Conservation (phyloP, 2,329 filamentous ascomycete genomes). For the Fusarium verticillioides region DNA sequence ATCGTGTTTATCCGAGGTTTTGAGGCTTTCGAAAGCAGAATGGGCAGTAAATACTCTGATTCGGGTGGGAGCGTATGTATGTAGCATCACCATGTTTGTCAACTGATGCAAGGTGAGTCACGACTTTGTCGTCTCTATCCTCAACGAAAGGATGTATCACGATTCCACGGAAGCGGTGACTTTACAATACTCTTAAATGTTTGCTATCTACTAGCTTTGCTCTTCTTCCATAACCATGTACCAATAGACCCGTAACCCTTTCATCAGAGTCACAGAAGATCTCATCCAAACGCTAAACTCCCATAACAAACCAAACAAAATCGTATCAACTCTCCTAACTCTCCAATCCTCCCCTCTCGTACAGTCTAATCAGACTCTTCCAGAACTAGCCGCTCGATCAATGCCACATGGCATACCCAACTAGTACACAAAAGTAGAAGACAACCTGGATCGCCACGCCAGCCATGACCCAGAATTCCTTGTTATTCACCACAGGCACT, state of each 20-base stretch:
- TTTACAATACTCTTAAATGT: neutral
- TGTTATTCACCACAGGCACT: accelerated
- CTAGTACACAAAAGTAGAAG: accelerated
- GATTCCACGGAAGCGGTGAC: accelerated
- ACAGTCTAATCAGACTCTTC: neutral
- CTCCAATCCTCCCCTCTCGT: neutral
- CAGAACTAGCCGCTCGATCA: no score
- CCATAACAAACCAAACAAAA: neutral
- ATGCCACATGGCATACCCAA: neutral
- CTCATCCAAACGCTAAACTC: neutral
- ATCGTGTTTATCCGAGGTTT: neutral
- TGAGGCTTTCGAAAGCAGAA: neutral
- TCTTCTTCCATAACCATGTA: accelerated
- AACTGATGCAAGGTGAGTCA: accelerated
- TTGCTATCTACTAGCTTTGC: neutral
- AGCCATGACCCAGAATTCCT: neutral
- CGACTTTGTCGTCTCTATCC: accelerated
- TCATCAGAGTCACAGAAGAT: neutral
- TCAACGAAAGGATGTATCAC: accelerated
- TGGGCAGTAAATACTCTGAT: no score
- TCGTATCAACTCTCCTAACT: neutral
- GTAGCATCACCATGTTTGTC: neutral
- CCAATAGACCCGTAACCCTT: accelerated
- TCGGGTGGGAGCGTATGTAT: accelerated
- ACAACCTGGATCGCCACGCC: accelerated